A percentile compares a stretch with the other conserved stretches of the same genome.
Evolutionary conservation across 2,329 filamentous ascomycete genomes (phyloP).

Genomic region (Trichoderma sp.): DNA sequence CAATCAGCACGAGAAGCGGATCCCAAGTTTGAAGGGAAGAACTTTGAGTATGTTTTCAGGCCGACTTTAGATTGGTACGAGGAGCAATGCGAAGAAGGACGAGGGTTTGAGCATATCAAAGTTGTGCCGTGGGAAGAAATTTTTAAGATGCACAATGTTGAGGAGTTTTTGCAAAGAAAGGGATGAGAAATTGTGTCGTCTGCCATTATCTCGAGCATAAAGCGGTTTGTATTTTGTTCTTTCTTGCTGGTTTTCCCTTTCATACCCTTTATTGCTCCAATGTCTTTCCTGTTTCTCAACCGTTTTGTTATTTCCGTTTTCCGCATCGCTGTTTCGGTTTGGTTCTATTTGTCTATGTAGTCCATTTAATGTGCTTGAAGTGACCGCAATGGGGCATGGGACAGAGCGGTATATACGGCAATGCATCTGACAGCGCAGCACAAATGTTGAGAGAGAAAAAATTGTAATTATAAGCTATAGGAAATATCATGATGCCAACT

Average conservation of each 20-base stretch:
- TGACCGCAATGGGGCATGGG: not conserved
- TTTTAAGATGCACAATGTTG: constrained; percentile 37
- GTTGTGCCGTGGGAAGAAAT: constrained; percentile 46
- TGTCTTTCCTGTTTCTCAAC: not conserved
- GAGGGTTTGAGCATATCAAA: constrained; percentile 52
- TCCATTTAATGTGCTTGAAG: not conserved
- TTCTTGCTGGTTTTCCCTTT: not conserved
- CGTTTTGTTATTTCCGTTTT: not conserved
- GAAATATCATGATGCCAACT: not conserved
- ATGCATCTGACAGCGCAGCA: not conserved
- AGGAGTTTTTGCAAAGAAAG: constrained; percentile 13
- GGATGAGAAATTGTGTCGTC: constrained; percentile 31
- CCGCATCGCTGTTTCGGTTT: not conserved
- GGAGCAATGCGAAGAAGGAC: constrained; percentile 48
- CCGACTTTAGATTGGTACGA: constrained; percentile 57
- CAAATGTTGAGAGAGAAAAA: not conserved
- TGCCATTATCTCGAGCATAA: not conserved
- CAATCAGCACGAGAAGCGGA: constrained; percentile 37
- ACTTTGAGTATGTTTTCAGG: constrained; percentile 43
- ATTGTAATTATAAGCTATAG: not conserved
- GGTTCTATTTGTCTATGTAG: not conserved
- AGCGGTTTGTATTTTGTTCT: not conserved
- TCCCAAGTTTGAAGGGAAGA: not conserved
- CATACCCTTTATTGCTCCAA: too few relatives aligned
- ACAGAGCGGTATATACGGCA: not conserved